phyloP scores from a whole-genome alignment of 306 rosid genomes.

The Castanopsis chinensis region DNA sequence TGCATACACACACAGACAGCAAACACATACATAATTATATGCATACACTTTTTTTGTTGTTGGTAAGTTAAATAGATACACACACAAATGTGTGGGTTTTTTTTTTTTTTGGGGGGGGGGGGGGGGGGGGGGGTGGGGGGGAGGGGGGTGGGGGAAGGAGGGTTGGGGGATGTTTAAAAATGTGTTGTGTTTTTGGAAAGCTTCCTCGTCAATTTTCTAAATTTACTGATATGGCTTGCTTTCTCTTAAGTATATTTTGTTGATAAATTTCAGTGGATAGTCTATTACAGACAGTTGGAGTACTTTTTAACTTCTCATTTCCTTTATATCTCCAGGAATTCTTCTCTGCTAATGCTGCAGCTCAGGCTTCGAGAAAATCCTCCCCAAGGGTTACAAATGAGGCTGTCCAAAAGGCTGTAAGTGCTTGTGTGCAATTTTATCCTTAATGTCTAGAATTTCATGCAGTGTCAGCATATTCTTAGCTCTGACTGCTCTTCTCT shows the following conservation, averaged over 20 bases:
- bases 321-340: conserved; percentile 47
- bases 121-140: too few relatives aligned
- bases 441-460: background rate
- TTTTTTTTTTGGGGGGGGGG: background rate
- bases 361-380: conserved; percentile 76
- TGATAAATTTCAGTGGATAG: background rate
- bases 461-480: background rate
- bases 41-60: too few relatives aligned
- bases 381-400: conserved; percentile 79
- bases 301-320: conserved; percentile 17
- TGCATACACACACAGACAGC: too few relatives aligned
- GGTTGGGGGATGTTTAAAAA: background rate
- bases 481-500: conserved; percentile 20
- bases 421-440: conserved; percentile 23
- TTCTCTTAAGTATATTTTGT: background rate
- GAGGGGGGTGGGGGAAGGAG: too few relatives aligned
- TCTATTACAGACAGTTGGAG: background rate
- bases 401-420: conserved; percentile 79
- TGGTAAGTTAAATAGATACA: too few relatives aligned
- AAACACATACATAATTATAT: too few relatives aligned
- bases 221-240: background rate
- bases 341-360: conserved; percentile 64
- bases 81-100: too few relatives aligned
- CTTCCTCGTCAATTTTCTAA: background rate
- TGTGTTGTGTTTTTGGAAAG: background rate